Conservation (phyloP, 208 protist genomes). For the Porcisia hertigi region DNA sequence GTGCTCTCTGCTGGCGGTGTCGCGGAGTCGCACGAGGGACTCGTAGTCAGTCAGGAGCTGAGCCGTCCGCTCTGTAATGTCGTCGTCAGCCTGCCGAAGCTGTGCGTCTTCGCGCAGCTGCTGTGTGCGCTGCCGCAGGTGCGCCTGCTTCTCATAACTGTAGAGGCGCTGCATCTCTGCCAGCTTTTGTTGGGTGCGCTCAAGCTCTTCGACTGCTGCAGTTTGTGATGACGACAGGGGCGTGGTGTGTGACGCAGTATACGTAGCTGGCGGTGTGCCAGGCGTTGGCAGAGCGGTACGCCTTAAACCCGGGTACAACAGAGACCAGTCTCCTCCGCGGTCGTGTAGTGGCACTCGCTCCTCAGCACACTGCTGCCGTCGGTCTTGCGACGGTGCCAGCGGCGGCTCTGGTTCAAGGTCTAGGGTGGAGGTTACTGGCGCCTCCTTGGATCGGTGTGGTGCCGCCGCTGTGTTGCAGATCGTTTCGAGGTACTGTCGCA, state of each 20-base stretch:
- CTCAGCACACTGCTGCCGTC: not conserved
- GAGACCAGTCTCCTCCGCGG: not conserved
- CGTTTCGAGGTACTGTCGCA: not conserved
- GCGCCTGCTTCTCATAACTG: slow-evolving; percentile 23
- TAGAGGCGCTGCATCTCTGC: slow-evolving; percentile 30
- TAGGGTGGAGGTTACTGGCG: not conserved
- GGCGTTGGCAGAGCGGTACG: not conserved
- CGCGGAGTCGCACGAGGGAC: slow-evolving; percentile 17
- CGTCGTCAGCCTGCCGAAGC: slow-evolving; percentile 11
- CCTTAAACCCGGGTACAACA: not conserved
- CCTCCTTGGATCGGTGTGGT: not conserved
- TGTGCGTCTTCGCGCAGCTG: slow-evolving; percentile 28
- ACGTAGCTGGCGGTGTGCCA: not conserved
- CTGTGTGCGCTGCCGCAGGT: slow-evolving; percentile 28
- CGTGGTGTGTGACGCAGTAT: not conserved
- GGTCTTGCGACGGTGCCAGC: not conserved
- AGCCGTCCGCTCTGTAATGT: slow-evolving; percentile 12
- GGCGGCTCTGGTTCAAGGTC: not conserved
- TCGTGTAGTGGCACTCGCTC: not conserved
- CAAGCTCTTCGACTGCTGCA: slow-evolving; percentile 15
- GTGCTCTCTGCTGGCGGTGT: slow-evolving; percentile 14
- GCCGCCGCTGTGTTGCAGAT: not conserved
- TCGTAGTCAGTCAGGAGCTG: slow-evolving; percentile 32
- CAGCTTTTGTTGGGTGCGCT: slow-evolving; percentile 18
- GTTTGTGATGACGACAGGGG: not conserved